Percentiles rank a stretch among this genome's conserved stretches.
These are phyloP conservation scores for Penicillium digitatum DNA, from an alignment of 2,329 filamentous ascomycete genomes.

Conservation along the genomic window DNA sequence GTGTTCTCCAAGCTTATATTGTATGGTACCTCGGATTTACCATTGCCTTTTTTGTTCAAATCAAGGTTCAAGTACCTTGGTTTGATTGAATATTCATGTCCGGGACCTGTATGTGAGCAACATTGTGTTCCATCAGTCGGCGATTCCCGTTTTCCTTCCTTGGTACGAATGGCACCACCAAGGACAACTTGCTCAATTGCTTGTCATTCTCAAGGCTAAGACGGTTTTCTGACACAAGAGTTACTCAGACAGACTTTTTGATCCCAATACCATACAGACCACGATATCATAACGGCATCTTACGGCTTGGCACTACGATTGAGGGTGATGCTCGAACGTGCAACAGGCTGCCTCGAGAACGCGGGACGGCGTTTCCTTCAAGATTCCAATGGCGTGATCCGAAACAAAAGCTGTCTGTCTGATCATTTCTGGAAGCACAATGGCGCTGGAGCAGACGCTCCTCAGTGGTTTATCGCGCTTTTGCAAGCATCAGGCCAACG, in stretches of 20 bases:
- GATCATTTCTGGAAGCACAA: conserved; percentile 37
- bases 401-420: conserved; percentile 35
- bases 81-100: not conserved
- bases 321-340: conserved; percentile 52
- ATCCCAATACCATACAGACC: conserved; percentile 29
- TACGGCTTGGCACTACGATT: conserved; percentile 27
- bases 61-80: not conserved
- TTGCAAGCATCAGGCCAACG: conserved; percentile 23
- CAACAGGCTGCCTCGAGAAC: conserved; percentile 49
- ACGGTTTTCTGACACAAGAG: conserved; percentile 4
- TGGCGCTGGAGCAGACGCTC: conserved; percentile 27
- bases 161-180: conserved; percentile 21
- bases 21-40: conserved; percentile 8
- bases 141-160: conserved; percentile 3
- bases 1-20: conserved; percentile 15
- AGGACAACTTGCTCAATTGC: conserved; percentile 12
- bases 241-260: not conserved
- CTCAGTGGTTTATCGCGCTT: conserved; percentile 35
- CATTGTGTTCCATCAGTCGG: not conserved
- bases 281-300: conserved; percentile 21
- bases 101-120: not conserved
- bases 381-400: conserved; percentile 39
- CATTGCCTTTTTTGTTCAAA: not conserved
- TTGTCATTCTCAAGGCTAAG: not conserved
- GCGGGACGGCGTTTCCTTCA: conserved; percentile 46